phyloP scores from a whole-genome alignment of 768 basidiomycete species.

The Termitomyces sp. region DNA sequence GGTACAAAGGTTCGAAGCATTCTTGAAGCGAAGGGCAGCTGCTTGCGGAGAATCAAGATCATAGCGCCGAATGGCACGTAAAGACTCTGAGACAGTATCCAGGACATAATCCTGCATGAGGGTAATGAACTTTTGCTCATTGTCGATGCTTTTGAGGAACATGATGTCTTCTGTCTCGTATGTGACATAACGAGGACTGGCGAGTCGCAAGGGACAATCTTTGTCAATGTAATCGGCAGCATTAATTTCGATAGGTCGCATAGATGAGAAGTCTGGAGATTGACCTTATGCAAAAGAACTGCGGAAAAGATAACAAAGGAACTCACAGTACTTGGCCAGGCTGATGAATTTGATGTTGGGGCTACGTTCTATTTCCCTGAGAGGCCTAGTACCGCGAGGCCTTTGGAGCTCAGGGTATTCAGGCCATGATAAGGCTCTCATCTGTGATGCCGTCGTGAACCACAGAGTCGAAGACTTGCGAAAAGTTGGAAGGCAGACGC shows the following conservation, averaged over 20 bases:
- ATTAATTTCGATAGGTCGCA: conserved; percentile 2
- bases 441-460: not conserved
- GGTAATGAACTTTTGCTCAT: conserved; percentile 12
- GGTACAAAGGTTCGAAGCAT: conserved; percentile 12
- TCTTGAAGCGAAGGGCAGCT: conserved; percentile 12
- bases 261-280: not conserved
- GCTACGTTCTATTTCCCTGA: conserved; percentile 2
- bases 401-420: conserved; percentile 12
- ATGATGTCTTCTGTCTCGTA: conserved; percentile 13
- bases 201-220: conserved; percentile 12
- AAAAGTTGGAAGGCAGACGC: conserved; percentile 10
- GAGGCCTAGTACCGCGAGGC: conserved; percentile 4
- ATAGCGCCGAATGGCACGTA: conserved; percentile 10
- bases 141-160: conserved; percentile 13
- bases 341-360: conserved; percentile 4
- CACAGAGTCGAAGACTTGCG: not conserved
- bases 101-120: conserved; percentile 17
- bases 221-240: conserved; percentile 2
- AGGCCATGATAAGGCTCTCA: conserved; percentile 12
- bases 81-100: conserved; percentile 13
- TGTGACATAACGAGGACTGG: conserved; percentile 7
- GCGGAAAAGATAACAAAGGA: not conserved
- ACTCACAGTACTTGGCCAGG: conserved; percentile 2
- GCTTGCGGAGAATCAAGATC: conserved; percentile 4
- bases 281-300: not conserved